Conservation (phyloP, 2,329 filamentous ascomycete genomes). For the Alternaria triticimaculans region DNA sequence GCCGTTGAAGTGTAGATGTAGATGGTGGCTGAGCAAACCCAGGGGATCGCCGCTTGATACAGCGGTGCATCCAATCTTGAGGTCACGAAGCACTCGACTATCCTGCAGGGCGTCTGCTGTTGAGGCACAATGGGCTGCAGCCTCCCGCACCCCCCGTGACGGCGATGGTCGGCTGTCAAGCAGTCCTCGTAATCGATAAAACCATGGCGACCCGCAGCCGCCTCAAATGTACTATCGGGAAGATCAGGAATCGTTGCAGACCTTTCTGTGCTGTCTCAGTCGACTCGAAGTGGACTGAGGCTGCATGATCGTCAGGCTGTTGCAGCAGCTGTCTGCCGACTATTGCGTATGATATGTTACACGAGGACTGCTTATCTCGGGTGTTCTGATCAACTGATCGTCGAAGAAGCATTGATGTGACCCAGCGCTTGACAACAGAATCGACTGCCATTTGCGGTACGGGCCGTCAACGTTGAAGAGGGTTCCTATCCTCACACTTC, state of each 20-base stretch:
- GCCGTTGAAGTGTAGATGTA: conserved; percentile 44
- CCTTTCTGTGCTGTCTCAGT: conserved; percentile 41
- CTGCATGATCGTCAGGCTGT: conserved; percentile 25
- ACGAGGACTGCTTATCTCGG: conserved; percentile 35
- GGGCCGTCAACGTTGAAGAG: conserved; percentile 28
- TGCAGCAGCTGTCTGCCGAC: conserved; percentile 22
- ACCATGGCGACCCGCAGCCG: conserved; percentile 46
- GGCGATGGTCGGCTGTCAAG: conserved; percentile 37
- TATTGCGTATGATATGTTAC: conserved; percentile 35
- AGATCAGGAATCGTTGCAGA: conserved; percentile 32
- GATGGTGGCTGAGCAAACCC: conserved; percentile 45
- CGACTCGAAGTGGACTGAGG: conserved; percentile 26
- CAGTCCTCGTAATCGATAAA: conserved; percentile 31
- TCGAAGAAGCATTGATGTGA: conserved; percentile 31
- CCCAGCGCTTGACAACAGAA: conserved; percentile 31
- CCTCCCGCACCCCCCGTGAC: conserved; percentile 47
- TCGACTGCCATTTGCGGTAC: conserved; percentile 39
- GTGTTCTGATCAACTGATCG: conserved; percentile 29
- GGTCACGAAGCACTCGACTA: conserved; percentile 41
- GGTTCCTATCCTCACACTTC: background rate
- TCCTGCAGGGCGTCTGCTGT: conserved; percentile 40
- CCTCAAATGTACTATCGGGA: conserved; percentile 37
- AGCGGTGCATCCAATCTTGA: conserved; percentile 31
- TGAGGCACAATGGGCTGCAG: conserved; percentile 43
- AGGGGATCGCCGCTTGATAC: conserved; percentile 33